phyloP scores from a whole-genome alignment of 805 yeast genomes.

The Ogataea naganishii region DNA sequence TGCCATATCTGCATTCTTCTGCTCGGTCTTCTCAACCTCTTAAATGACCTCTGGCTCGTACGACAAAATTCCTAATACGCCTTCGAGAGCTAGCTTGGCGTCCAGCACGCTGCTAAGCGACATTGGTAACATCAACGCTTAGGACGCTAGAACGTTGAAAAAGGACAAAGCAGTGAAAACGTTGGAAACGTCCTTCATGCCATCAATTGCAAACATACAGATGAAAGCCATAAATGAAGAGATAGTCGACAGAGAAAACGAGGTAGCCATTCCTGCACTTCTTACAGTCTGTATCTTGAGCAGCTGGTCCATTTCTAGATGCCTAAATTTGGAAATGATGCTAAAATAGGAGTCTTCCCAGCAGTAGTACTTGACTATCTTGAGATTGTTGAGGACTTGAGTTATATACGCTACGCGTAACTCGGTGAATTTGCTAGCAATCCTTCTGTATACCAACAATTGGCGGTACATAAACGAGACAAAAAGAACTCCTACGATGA shows the following conservation, averaged over 20 bases:
- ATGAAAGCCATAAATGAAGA: too few relatives aligned
- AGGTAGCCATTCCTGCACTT: slow-evolving; percentile 33
- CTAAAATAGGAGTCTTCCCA: slow-evolving; percentile 36
- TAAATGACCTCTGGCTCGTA: slow-evolving; percentile 2
- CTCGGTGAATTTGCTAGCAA: slow-evolving; percentile 30
- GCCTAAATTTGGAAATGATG: slow-evolving; percentile 27
- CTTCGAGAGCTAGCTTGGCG: slow-evolving; percentile 30
- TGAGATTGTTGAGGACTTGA: slow-evolving; percentile 31
- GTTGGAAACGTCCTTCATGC: slow-evolving; percentile 26
- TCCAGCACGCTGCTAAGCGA: slow-evolving; percentile 37
- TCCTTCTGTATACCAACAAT: slow-evolving; percentile 27
- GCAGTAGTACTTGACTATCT: slow-evolving; percentile 35
- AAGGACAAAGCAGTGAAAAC: slow-evolving; percentile 35
- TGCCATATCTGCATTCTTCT: slow-evolving; percentile 24
- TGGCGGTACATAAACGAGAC: slow-evolving; percentile 28
- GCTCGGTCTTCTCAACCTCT: slow-evolving; percentile 1
- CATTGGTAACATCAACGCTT: slow-evolving; percentile 33
- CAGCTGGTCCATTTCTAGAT: slow-evolving; percentile 29
- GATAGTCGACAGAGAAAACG: slow-evolving; percentile 33
- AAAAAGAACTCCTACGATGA: slow-evolving; percentile 24
- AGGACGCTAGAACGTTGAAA: slow-evolving; percentile 33
- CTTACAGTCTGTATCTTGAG: slow-evolving; percentile 33
- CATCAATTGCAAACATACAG: slow-evolving; percentile 31
- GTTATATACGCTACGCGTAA: slow-evolving; percentile 32
- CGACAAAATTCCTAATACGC: slow-evolving; percentile 19